These are phyloP conservation scores for Colletotrichum aenigma DNA, from an alignment of 2,329 filamentous ascomycete genomes.

Conservation along the genomic window DNA sequence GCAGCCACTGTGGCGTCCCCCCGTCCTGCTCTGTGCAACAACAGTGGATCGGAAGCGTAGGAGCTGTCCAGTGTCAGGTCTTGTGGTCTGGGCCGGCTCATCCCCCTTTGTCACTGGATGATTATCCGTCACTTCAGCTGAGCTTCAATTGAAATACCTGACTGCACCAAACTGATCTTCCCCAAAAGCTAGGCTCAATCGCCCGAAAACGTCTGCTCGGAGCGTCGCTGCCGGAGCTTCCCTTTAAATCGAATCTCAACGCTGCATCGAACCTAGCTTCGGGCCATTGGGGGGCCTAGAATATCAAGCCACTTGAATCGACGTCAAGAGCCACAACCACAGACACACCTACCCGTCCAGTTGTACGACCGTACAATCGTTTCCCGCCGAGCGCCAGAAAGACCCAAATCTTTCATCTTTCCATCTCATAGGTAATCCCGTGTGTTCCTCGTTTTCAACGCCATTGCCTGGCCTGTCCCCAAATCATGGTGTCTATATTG, in stretches of 20 bases:
- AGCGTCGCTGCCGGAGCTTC: not conserved
- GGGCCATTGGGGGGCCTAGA: not conserved
- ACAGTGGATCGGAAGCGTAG: not conserved
- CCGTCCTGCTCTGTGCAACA: not conserved
- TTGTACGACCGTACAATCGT: not conserved
- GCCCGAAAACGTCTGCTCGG: not conserved
- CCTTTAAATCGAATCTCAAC: not conserved
- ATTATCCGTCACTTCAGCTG: not conserved
- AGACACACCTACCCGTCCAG: not conserved
- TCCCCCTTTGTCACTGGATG: not conserved
- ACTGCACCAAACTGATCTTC: not conserved
- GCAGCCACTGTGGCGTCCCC: conserved; percentile 3
- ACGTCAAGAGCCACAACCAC: conserved; percentile 1
- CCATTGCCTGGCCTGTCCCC: not conserved
- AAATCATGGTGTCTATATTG: not conserved
- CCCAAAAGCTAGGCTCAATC: not conserved
- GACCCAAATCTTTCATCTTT: not conserved
- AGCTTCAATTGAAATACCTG: not conserved
- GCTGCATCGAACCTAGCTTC: not conserved
- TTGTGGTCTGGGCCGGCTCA: not conserved
- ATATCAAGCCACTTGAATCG: conserved; percentile 9
- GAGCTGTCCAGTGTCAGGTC: not conserved
- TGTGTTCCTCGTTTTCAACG: not conserved
- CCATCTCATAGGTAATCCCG: not conserved
- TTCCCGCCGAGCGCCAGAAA: not conserved